Base-by-base conservation (phyloP, 179 eudicot species). In the Pouteria campechiana region DNA sequence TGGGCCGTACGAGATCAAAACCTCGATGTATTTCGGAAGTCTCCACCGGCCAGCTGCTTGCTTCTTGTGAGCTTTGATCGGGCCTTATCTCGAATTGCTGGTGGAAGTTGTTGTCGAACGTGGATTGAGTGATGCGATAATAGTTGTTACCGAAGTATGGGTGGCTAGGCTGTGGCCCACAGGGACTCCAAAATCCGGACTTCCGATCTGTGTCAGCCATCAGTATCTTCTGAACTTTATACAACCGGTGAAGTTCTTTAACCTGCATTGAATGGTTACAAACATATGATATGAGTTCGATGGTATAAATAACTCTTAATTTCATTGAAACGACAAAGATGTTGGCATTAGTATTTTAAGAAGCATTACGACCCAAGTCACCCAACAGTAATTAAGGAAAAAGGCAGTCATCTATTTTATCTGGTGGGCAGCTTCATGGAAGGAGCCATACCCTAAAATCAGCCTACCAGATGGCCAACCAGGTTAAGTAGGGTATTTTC, bases 241-340 rank as follows among this genome's bases (percentile, higher is more conserved):
- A 69, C 19, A 79, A 50, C 47, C 74, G 44, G 33, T 79, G 88
- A 6, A 79, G 72, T 46, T 75, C 83, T 38, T 48, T 42, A 0
- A 75, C 76, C 88, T 79, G 53, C 62, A 54, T 6, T 29, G 3
- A n/a, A 25, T 23, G 31, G 31, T 2, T 29, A 35, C 2, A 12
- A 11, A 24, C 34, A 45, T 10, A 10, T n/a, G n/a, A n/a, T n/a
- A n/a, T n/a, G n/a, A n/a, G n/a, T n/a, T n/a, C n/a, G n/a, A n/a
- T n/a, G n/a, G n/a, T n/a, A n/a, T n/a, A n/a, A n/a, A 3, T 7
- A 43, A 43, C 1, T 5, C 17, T 31, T 24, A 33, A 32, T 18
- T 28, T 21, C 12, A 31, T 7, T 22, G n/a, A 47, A 18, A 12
- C 10, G 6, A 1, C 10, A 23, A 1, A 3, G 25, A 6, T 17